phyloP scores from a whole-genome alignment of 441 rosid species.

The Erodium chrysanthum region DNA sequence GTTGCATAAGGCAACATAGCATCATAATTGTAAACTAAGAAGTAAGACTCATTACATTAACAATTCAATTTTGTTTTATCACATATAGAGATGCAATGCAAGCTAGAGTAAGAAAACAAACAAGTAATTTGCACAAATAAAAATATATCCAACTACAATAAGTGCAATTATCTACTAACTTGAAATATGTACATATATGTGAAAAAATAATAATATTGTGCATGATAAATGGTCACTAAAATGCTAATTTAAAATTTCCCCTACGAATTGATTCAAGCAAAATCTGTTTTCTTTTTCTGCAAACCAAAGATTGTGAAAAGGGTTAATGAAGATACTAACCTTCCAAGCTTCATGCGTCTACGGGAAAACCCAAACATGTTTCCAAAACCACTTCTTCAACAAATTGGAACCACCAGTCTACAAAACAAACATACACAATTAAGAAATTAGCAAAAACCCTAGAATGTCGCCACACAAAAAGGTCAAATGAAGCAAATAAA shows the following conservation, averaged over 20 bases:
- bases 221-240: background rate
- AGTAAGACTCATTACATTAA: background rate
- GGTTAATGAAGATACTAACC: slow-evolving; percentile 33
- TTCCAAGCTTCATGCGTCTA: slow-evolving; percentile 84
- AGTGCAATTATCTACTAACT: background rate
- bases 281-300: background rate
- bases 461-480: background rate
- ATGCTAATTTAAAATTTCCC: background rate
- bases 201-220: no score
- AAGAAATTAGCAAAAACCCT: background rate
- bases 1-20: slow-evolving; percentile 2
- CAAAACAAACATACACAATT: background rate
- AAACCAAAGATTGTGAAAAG: background rate
- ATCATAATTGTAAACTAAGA: slow-evolving; percentile 2
- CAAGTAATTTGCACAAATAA: background rate
- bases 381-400: background rate
- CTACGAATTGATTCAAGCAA: background rate
- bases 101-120: background rate
- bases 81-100: background rate
- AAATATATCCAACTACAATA: background rate
- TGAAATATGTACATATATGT: background rate
- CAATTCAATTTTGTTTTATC: background rate
- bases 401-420: background rate
- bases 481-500: background rate
- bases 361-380: slow-evolving; percentile 72